Evolutionary conservation across 139 green algal species (phyloP).

Genomic region (Coelastrella sp.): DNA sequence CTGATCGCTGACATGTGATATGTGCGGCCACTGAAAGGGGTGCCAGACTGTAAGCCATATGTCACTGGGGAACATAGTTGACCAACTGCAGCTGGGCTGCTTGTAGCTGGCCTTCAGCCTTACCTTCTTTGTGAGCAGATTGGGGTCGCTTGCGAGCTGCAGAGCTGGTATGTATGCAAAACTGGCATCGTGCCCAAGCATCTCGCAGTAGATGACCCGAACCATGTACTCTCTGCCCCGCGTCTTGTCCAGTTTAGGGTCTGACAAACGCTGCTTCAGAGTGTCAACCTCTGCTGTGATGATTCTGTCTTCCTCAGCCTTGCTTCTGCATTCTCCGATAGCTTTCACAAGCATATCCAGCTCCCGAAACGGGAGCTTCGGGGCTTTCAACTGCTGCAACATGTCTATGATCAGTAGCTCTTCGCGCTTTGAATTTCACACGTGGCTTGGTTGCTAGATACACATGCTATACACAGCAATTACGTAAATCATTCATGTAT

Average conservation of each 20-base stretch:
- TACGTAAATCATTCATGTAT: no score
- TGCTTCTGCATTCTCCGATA: conserved; percentile 75
- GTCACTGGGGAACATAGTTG: no score
- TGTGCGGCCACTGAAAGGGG: no score
- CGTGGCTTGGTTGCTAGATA: no score
- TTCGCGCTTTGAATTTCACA: not conserved
- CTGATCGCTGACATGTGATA: no score
- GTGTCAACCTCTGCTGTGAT: conserved; percentile 88
- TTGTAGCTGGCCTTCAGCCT: no score
- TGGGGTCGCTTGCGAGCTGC: conserved; percentile 71
- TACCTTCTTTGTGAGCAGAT: conserved; percentile 73
- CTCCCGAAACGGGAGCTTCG: conserved; percentile 41
- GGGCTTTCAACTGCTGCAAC: conserved; percentile 41
- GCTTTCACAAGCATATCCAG: conserved; percentile 61
- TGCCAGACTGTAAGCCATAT: no score
- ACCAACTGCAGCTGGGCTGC: not conserved
- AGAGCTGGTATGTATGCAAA: conserved; percentile 76
- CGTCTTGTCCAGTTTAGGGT: conserved; percentile 81
- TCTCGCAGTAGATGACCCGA: conserved; percentile 97
- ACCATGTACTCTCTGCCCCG: conserved; percentile 64
- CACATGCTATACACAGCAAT: no score
- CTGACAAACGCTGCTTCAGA: conserved; percentile 80
- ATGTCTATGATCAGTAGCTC: not conserved
- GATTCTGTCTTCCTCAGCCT: conserved; percentile 81
- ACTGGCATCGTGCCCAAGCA: conserved; percentile 95